These are phyloP conservation scores for Suhomyces anneliseae DNA, from an alignment of 1,139 yeast genomes.

Conservation along the genomic window DNA sequence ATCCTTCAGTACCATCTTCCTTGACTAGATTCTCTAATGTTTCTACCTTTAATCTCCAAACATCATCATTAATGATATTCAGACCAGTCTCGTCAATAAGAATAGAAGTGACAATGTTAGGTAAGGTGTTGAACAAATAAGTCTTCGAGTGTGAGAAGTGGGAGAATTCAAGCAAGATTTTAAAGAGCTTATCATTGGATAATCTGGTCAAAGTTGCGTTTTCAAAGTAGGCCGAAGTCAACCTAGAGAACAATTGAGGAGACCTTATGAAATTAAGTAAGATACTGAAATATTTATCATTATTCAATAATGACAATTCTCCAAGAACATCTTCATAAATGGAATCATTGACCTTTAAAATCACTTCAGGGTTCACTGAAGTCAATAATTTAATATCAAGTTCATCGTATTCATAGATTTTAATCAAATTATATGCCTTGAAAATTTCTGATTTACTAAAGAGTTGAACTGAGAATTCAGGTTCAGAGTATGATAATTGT, in stretches of 20 bases:
- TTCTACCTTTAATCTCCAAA: slow-evolving; percentile 29
- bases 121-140: slow-evolving; percentile 29
- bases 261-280: slow-evolving; percentile 29
- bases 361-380: slow-evolving; percentile 24
- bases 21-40: slow-evolving; percentile 28
- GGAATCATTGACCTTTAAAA: slow-evolving; percentile 12
- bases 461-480: slow-evolving; percentile 1
- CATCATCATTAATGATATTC: slow-evolving; percentile 21
- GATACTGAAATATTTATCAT: slow-evolving; percentile 28
- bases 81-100: slow-evolving; percentile 9
- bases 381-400: slow-evolving; percentile 25
- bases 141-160: slow-evolving; percentile 22
- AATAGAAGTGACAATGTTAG: slow-evolving; percentile 22
- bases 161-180: slow-evolving; percentile 26
- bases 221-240: slow-evolving; percentile 19
- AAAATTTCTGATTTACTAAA: slow-evolving; percentile 17
- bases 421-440: slow-evolving; percentile 22
- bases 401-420: slow-evolving; percentile 12
- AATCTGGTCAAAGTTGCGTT: slow-evolving; percentile 21
- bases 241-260: slow-evolving; percentile 18
- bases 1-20: slow-evolving; percentile 14
- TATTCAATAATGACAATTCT: slow-evolving; percentile 22
- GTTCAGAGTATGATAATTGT: slow-evolving; percentile 17
- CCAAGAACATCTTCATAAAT: slow-evolving; percentile 16
- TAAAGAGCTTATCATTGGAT: slow-evolving; percentile 27